Evolutionary conservation across 805 yeast species (phyloP), one percentile per base, ranked within the genome.

Genomic region (Pichia cephalocereana): DNA sequence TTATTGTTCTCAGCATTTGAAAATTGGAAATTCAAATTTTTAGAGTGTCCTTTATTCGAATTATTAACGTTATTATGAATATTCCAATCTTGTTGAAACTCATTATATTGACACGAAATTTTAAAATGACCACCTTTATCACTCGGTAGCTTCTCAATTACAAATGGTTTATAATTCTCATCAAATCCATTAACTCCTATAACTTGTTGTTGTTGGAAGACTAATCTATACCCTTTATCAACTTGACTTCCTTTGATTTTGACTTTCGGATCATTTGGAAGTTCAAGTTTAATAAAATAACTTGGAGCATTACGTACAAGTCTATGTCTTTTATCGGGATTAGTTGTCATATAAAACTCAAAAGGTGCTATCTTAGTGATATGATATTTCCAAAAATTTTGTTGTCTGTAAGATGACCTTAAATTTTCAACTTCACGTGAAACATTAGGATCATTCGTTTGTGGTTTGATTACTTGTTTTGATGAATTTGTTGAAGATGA

Each of bases 261-360:
- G 15, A 38, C 41, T 19, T 45, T 36, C 10, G 27, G 36, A 28
- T 40, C 36, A 28, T 40, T 46, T 4, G 55, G 55, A 2, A 63
- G 40, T 39, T 63, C 59, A 2, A 74, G 54, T 45, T 72, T 71
- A 15, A 82, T 76, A 54, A 72, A 77, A 56, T 76, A 80, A 4
- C 86, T 80, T 0, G 88, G 88, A 0, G 79, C 86, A 53, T 71
- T 70, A 32, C 84, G 66, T 46, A 83, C 75, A 53, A 72, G 75
- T 37, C 76, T 61, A 58, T 83, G 88, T 52, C 75, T 72, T 18
- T 69, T 62, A 23, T 79, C 80, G 0, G 89, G 89, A 54, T 80
- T 83, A 0, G 90, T 83, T 1, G 88, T 75, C 42, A 83, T 57
- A 57, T 81, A 82, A 43, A 80, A 64, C 54, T 76, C 80, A 34